A percentile compares a stretch with the other conserved stretches of the same genome.
Conservation (phyloP, 2,329 filamentous ascomycete genomes). For the Keithomyces neogunnii region DNA sequence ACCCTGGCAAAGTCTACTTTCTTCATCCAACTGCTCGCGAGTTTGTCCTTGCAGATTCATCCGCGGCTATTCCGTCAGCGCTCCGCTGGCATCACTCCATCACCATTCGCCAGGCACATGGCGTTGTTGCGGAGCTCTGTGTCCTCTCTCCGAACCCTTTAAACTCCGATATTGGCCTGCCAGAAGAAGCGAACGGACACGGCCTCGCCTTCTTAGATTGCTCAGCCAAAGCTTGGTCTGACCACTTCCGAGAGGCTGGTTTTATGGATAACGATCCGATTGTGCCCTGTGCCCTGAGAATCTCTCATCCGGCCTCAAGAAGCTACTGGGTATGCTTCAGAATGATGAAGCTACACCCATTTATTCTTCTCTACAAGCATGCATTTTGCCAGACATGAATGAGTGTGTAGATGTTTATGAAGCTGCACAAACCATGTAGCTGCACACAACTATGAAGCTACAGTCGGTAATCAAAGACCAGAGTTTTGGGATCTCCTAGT, state of each 20-base stretch:
- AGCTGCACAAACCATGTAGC: background rate
- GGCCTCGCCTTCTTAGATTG: slow-evolving; percentile 12
- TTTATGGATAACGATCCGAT: slow-evolving; percentile 7
- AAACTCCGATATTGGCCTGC: background rate
- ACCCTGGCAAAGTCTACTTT: slow-evolving; percentile 19
- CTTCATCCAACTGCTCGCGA: slow-evolving; percentile 24
- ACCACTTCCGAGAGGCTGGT: slow-evolving; percentile 13
- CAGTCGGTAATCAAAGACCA: too few relatives aligned
- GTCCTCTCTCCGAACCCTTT: background rate
- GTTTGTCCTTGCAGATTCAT: slow-evolving; percentile 17
- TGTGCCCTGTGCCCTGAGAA: slow-evolving; percentile 3
- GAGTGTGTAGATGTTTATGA: too few relatives aligned
- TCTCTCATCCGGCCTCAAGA: slow-evolving; percentile 10
- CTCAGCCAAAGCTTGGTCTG: slow-evolving; percentile 12
- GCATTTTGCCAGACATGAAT: too few relatives aligned
- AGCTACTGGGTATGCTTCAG: slow-evolving; percentile 4
- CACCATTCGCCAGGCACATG: background rate
- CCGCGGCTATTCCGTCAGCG: slow-evolving; percentile 3
- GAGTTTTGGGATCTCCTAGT: slow-evolving; percentile 4
- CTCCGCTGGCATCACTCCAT: background rate
- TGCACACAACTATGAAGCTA: background rate
- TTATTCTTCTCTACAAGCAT: too few relatives aligned
- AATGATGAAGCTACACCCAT: background rate
- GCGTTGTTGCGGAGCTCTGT: background rate
- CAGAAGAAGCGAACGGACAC: background rate